Conservation (phyloP, 2,329 filamentous ascomycete species). For the Cryphonectria carpinicola region DNA sequence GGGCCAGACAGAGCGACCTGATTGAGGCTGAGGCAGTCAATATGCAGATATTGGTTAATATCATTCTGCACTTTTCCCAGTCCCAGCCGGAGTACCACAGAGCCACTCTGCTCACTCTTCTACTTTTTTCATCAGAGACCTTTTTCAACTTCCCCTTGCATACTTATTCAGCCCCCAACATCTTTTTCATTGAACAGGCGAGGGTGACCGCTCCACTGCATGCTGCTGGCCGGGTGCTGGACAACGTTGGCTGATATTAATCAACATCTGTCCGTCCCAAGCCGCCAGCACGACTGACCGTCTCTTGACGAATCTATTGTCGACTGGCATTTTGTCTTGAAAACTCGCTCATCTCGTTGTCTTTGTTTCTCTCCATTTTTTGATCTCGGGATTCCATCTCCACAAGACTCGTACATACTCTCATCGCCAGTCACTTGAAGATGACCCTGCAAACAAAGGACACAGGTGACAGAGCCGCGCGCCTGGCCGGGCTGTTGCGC, state of each 20-base stretch:
- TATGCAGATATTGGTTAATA: background rate
- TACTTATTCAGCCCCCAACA: background rate
- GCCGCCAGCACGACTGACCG: background rate
- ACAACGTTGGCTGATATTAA: conserved; percentile 1
- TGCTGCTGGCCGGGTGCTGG: background rate
- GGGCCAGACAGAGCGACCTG: background rate
- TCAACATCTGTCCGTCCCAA: background rate
- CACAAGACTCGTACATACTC: background rate
- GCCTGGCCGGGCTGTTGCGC: conserved; percentile 30
- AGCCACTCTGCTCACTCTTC: background rate
- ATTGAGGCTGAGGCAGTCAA: background rate
- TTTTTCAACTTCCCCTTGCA: background rate
- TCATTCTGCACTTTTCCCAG: background rate
- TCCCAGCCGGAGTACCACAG: background rate
- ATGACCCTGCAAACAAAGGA: conserved; percentile 6
- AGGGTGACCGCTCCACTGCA: background rate
- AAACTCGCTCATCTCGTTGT: background rate
- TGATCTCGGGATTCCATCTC: background rate
- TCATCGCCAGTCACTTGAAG: no score
- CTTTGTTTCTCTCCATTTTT: background rate
- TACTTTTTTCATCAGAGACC: background rate
- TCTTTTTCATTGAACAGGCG: background rate
- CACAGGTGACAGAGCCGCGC: conserved; percentile 11
- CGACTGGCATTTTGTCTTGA: background rate
- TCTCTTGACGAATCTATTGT: background rate